Evolutionary conservation across 768 basidiomycete species (phyloP), one percentile per base, ranked within the genome.

Genomic region (Tulasnella sp.): DNA sequence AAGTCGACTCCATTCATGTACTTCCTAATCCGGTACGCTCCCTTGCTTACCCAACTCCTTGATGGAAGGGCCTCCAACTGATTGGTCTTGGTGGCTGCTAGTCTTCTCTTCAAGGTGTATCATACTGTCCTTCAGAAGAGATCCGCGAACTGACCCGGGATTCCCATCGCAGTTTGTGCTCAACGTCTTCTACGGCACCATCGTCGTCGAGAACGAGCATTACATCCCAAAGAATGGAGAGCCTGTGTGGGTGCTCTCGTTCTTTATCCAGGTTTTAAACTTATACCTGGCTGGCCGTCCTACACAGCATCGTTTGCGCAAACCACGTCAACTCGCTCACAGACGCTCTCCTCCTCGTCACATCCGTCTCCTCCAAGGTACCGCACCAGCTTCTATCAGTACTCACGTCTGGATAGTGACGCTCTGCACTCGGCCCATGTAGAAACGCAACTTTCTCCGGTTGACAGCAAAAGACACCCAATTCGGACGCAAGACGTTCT

Each of bases 291-390:
- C n/a, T 26, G 42, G 29, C 12, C 67, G 32, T n/a, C 16, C 64
- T 72, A 16, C 44, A 34, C 76, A 94, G 92, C 76, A 89, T 95
- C 67, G 86, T 95, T 35, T 90, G 88, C 76, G 87, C 92, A 16
- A 95, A 95, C 76, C 94, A 95, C 79, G 87, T 88, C 78, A 94
- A 94, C 79, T 90, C 89, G 1, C 80, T 94, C 74, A 94, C 91
- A 1, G 92, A 94, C 82, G 91, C 93, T 0, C 83, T 94, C 92
- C 81, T 94, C 62, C 83, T 95, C 19, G 88, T 89, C 32, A 87
- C 90, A 3, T 83, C 91, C 16, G 87, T 94, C 34, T 91, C 92
- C 2, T 82, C 86, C 22, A 84, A 83, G 81, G 91, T 88, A 79
- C 74, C 22, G 16, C 52, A 12, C 22, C 11, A 11, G 9, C 7